Conservation (phyloP, 1,139 yeast species). For the Saccharomycopsis hybrid region DNA sequence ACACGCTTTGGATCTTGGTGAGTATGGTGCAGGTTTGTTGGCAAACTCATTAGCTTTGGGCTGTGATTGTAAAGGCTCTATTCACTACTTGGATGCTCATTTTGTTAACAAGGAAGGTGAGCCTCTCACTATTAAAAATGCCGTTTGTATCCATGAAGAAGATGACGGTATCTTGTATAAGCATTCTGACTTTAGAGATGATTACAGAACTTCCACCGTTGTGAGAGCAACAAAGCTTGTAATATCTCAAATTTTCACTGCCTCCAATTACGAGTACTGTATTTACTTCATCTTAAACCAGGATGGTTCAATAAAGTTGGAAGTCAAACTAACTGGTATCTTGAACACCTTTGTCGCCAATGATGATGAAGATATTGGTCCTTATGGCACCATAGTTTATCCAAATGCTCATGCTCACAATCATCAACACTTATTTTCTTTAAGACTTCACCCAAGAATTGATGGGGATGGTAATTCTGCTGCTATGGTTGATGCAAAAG, state of each 20-base stretch:
- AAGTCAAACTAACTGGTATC: constrained; percentile 74
- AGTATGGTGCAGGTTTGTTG: constrained; percentile 82
- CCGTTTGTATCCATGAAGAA: constrained; percentile 79
- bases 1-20: constrained; percentile 83
- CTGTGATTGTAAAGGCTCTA: constrained; percentile 81
- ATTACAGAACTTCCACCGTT: constrained; percentile 65
- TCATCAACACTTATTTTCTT: constrained; percentile 79
- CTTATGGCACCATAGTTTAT: constrained; percentile 76
- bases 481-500: constrained; percentile 58
- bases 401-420: constrained; percentile 80
- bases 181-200: constrained; percentile 81
- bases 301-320: constrained; percentile 77
- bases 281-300: constrained; percentile 78
- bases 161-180: constrained; percentile 74
- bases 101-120: constrained; percentile 62
- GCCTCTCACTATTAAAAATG: constrained; percentile 65
- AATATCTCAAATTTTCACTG: constrained; percentile 74
- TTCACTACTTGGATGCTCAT: constrained; percentile 73
- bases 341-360: constrained; percentile 61
- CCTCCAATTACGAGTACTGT: constrained; percentile 81
- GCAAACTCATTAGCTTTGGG: constrained; percentile 73
- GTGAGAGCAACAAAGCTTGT: constrained; percentile 71
- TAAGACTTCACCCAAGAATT: constrained; percentile 72
- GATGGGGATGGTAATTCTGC: constrained; percentile 77
- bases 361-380: constrained; percentile 59